Evolutionary conservation across 2,329 filamentous ascomycete species (phyloP).

Genomic region (Xylariaceae sp.): DNA sequence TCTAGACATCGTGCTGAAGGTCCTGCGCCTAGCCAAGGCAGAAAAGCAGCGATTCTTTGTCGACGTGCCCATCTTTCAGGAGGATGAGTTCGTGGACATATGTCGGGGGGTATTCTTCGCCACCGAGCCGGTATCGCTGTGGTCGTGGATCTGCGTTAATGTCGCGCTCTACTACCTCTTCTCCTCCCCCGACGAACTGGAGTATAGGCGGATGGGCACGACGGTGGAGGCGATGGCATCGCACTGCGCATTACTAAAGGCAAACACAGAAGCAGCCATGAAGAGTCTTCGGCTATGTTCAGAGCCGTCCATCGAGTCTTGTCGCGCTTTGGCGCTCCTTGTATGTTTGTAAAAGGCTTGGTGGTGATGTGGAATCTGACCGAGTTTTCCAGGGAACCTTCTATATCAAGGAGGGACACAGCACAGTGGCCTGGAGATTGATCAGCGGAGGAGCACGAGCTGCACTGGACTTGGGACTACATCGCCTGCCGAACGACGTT

Average conservation of each 20-base stretch:
- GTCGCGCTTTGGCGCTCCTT: constrained; percentile 22
- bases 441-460: constrained; percentile 21
- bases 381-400: constrained; percentile 18
- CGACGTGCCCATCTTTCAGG: constrained; percentile 19
- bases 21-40: constrained; percentile 20
- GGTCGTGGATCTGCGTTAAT: constrained; percentile 25
- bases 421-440: constrained; percentile 24
- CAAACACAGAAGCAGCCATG: constrained; percentile 21
- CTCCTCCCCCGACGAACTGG: constrained; percentile 5
- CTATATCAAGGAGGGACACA: constrained; percentile 23
- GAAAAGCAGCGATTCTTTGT: constrained; percentile 24
- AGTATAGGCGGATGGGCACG: constrained; percentile 9
- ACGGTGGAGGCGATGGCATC: constrained; percentile 10
- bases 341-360: constrained; percentile 12
- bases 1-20: constrained; percentile 19
- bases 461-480: constrained; percentile 23
- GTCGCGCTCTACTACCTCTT: constrained; percentile 23
- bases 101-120: constrained; percentile 26
- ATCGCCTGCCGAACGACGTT: constrained; percentile 15
- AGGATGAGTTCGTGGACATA: constrained; percentile 22
- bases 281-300: constrained; percentile 24
- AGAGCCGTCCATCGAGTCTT: constrained; percentile 22
- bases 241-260: constrained; percentile 9
- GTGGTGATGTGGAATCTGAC: background rate
- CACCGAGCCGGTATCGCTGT: constrained; percentile 22